Percentiles rank a stretch among this genome's conserved stretches.
phyloP scores from a whole-genome alignment of 768 basidiomycete species.

The Boletellus ananiceps region DNA sequence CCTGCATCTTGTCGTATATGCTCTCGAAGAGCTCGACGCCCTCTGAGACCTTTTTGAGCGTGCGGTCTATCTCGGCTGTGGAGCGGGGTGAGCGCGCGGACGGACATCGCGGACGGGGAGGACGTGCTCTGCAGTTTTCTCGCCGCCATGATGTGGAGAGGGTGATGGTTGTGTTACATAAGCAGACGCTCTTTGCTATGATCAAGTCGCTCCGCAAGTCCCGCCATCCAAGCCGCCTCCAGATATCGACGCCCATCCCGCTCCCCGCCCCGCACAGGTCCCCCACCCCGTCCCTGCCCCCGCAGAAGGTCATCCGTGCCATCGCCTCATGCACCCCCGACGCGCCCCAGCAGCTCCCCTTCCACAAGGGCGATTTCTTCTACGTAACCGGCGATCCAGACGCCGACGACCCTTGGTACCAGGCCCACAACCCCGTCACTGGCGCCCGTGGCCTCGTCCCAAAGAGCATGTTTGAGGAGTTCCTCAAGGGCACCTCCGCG shows the following conservation, averaged over 20 bases:
- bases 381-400: slow-evolving; percentile 81
- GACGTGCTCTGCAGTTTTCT: slow-evolving; percentile 81
- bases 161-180: slow-evolving; percentile 22
- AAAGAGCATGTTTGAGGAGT: slow-evolving; percentile 83
- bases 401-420: slow-evolving; percentile 66
- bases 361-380: slow-evolving; percentile 95
- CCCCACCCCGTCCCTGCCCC: slow-evolving; percentile 59
- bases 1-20: slow-evolving; percentile 98
- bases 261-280: slow-evolving; percentile 53
- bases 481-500: slow-evolving; percentile 67
- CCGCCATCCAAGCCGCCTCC: slow-evolving; percentile 54
- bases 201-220: slow-evolving; percentile 88
- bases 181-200: slow-evolving; percentile 18
- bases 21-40: slow-evolving; percentile 93
- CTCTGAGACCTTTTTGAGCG: slow-evolving; percentile 93
- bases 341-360: slow-evolving; percentile 82
- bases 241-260: slow-evolving; percentile 62
- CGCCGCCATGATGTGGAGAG: slow-evolving; percentile 62
- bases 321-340: slow-evolving; percentile 58
- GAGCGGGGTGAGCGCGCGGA: too few species aligned
- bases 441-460: slow-evolving; percentile 92
- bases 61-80: slow-evolving; percentile 96
- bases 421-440: slow-evolving; percentile 90
- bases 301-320: slow-evolving; percentile 94
- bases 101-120: neutral